phyloP scores from a whole-genome alignment of 2,329 filamentous ascomycete species.

The Botrytis tulipae region DNA sequence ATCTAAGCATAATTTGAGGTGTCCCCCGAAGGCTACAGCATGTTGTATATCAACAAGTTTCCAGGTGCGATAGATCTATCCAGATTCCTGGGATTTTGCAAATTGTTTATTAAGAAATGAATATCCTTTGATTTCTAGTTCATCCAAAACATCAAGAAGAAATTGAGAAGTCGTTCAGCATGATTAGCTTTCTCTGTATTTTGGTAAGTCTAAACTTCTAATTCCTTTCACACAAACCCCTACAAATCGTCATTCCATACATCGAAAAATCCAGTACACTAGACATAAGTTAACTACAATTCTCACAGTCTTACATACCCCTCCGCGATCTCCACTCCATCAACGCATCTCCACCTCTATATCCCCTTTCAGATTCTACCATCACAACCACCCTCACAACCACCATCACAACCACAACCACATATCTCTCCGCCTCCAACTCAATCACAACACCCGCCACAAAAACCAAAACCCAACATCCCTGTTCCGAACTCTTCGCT shows the following conservation, averaged over 20 bases:
- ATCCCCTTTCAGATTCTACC: background rate
- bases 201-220: background rate
- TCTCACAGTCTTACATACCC: background rate
- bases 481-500: background rate
- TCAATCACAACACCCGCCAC: background rate
- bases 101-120: background rate
- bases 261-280: background rate
- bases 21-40: background rate
- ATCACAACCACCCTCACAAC: background rate
- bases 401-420: background rate
- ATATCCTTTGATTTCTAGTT: background rate
- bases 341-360: background rate
- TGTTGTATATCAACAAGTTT: background rate
- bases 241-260: background rate
- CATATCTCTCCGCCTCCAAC: background rate
- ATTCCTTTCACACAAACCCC: background rate
- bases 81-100: background rate
- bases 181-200: background rate
- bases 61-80: background rate
- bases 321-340: background rate
- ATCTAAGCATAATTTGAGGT: background rate
- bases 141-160: background rate
- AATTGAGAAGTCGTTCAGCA: background rate
- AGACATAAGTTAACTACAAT: background rate
- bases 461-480: background rate